A percentile compares a stretch with the other conserved stretches of the same genome.
Conservation (phyloP, 805 yeast species). For the Schizosaccharomyces lindneri region DNA sequence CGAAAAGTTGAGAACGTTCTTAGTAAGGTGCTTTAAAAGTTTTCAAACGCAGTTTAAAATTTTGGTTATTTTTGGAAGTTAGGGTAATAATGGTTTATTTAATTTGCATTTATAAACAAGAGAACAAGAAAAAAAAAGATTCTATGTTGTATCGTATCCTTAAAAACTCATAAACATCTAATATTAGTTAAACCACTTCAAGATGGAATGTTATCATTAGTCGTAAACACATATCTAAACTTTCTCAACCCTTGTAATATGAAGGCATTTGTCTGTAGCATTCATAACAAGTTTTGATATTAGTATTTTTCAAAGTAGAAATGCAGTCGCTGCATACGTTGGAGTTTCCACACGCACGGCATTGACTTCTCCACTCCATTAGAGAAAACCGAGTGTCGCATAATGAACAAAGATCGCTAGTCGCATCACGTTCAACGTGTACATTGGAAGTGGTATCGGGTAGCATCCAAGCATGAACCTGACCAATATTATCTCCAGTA, state of each 20-base stretch:
- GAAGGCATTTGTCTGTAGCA: not conserved
- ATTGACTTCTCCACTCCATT: not conserved
- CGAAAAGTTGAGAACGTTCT: conserved; percentile 10
- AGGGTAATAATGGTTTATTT: not conserved
- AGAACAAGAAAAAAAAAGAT: too few relatives aligned
- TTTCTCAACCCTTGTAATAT: not conserved
- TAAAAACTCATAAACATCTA: too few relatives aligned
- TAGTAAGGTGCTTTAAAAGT: conserved; percentile 7
- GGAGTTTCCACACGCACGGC: not conserved
- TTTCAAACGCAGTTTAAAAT: not conserved
- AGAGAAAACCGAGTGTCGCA: not conserved
- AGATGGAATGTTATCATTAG: too few relatives aligned
- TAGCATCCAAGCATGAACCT: not conserved
- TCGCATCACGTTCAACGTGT: not conserved
- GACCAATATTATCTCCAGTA: not conserved
- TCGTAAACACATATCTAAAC: not conserved
- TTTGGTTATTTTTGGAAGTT: not conserved
- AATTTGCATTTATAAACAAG: not conserved
- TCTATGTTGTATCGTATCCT: too few relatives aligned
- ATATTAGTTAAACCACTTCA: too few relatives aligned
- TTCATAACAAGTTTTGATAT: not conserved
- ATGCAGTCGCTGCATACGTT: not conserved
- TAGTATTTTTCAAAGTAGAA: not conserved
- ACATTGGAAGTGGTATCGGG: not conserved
- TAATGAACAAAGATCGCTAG: not conserved